Evolutionary conservation across 2,329 filamentous ascomycete genomes (phyloP), one percentile per base, ranked within the genome.

Genomic region (Dryadomyces sulphureus): DNA sequence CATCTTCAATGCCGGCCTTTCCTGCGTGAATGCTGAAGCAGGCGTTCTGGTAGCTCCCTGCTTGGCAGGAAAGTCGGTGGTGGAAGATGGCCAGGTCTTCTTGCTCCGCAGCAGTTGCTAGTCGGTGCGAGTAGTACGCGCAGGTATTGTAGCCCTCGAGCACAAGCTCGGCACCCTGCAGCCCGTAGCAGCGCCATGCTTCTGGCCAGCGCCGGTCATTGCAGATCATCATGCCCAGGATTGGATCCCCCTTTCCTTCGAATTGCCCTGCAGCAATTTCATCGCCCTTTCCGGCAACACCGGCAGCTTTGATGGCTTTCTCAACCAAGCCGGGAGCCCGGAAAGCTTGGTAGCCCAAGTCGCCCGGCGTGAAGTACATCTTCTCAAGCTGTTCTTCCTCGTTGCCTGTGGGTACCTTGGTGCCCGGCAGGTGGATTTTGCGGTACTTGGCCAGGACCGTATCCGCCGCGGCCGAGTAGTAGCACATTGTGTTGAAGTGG

Each of bases 401-500:
- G 12, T 17, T 17, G 14, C 41, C 41, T 1, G 41, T 43, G 5
- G 71, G 71, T 54, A 73, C 70, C 11, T 62, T 57, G 1, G 67
- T 68, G 0, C 72, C 72, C 0, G 72, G 72, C 1, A 75, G 58
- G 52, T 75, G 72, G 1, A 74, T 60, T 55, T 75, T 75, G 46
- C 70, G 63, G 52, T 75, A 75, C 52, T 73, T 75, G 24, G 61
- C 62, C 19, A 75, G 53, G 5, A 71, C 61, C 27, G 59, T 54
- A 14, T 59, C 61, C 24, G 57, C 53, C 4, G 56, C 56, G 1
- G 64, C 65, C 1, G 68, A 71, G 55, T 67, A 75, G 52, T 74
- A 75, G 12, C 74, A 57, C 35, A 57, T 59, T 2, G 66, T 67
- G 54, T 75, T 75, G 55, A 66, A 75, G 32, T 68, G 58, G 2